Percentiles rank a stretch among this genome's conserved stretches.
Evolutionary conservation across 116 monocot genomes (phyloP).

Genomic region (Dioscorea cayenensis): DNA sequence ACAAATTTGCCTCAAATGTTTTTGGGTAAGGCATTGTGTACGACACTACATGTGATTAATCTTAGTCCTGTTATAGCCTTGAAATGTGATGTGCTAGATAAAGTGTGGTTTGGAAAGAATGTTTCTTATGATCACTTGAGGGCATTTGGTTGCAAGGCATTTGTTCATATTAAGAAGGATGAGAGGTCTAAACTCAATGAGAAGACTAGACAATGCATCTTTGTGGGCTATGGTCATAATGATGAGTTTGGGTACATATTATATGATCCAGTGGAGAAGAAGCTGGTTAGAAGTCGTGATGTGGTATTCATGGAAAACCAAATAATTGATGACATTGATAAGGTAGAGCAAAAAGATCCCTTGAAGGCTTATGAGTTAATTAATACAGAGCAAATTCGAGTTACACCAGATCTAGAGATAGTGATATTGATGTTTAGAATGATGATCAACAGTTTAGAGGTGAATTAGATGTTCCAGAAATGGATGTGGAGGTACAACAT

Average conservation of each 20-base stretch:
- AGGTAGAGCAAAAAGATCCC: background rate
- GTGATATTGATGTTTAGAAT: background rate
- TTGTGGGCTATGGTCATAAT: background rate
- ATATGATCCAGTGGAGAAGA: background rate
- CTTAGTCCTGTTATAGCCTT: background rate
- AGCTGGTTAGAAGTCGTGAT: conserved; percentile 4
- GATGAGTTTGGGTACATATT: background rate
- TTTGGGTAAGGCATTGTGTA: conserved; percentile 2
- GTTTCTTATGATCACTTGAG: background rate
- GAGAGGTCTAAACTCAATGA: too few relatives aligned
- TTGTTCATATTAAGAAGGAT: conserved; percentile 5
- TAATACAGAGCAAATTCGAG: background rate
- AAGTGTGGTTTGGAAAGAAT: background rate
- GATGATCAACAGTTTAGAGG: too few relatives aligned
- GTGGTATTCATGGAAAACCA: conserved; percentile 9
- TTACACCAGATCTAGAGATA: background rate
- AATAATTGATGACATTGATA: conserved; percentile 8
- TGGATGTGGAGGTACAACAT: background rate
- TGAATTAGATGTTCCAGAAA: background rate
- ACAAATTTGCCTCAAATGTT: conserved; percentile 4
- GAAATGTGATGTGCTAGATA: background rate
- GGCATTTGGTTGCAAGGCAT: conserved; percentile 2
- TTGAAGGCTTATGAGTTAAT: background rate
- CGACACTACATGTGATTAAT: conserved; percentile 5
- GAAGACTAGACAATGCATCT: too few relatives aligned